Percentiles rank a stretch among this genome's conserved stretches.
Conservation (phyloP, 2,329 filamentous ascomycete species). For the Huntiella omanensis region DNA sequence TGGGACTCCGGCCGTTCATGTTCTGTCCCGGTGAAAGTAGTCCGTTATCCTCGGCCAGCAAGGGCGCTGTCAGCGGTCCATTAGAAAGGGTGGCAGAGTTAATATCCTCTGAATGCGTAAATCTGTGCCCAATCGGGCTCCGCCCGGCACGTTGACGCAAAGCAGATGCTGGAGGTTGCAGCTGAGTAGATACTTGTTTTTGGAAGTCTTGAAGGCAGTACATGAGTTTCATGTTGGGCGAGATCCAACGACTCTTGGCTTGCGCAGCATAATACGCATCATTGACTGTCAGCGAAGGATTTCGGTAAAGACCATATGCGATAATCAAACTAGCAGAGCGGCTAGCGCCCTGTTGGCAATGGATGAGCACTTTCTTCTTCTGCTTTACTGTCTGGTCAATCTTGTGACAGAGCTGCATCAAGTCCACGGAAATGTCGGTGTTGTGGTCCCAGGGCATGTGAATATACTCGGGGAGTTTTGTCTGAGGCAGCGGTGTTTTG, state of each 20-base stretch:
- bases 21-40: constrained; percentile 5
- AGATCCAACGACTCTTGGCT: constrained; percentile 69
- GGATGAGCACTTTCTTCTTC: constrained; percentile 62
- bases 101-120: constrained; percentile 40
- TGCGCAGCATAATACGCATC: constrained; percentile 71
- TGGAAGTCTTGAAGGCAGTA: constrained; percentile 75
- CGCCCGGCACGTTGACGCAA: constrained; percentile 30
- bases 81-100: constrained; percentile 29
- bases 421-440: constrained; percentile 62
- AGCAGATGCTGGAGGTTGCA: constrained; percentile 24
- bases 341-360: constrained; percentile 75
- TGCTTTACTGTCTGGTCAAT: constrained; percentile 55
- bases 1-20: constrained; percentile 20
- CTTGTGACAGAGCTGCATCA: constrained; percentile 54
- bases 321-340: constrained; percentile 74
- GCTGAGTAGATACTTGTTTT: constrained; percentile 38
- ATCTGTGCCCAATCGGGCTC: constrained; percentile 40
- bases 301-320: constrained; percentile 65
- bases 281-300: constrained; percentile 58
- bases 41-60: constrained; percentile 34
- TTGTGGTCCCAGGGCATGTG: constrained; percentile 82
- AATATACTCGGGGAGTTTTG: constrained; percentile 52
- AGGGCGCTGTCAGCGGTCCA: constrained; percentile 41
- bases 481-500: constrained; percentile 23
- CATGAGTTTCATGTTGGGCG: constrained; percentile 81